These are phyloP conservation scores for Silybum marianum DNA, from an alignment of 129 eudicot species.

Conservation along the genomic window DNA sequence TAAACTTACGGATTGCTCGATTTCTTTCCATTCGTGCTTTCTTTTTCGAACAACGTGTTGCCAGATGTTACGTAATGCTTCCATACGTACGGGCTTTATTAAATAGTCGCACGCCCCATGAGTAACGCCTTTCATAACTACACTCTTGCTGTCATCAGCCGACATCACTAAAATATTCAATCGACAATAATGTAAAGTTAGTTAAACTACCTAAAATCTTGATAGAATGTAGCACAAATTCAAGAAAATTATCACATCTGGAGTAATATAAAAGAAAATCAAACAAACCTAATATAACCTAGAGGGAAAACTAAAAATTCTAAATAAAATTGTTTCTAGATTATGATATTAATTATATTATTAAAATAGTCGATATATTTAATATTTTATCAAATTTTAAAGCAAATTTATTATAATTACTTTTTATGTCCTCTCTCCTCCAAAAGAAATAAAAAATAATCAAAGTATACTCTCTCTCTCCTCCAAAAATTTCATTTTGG, in stretches of 20 bases:
- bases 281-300: background rate
- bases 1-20: slow-evolving; percentile 65
- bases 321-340: background rate
- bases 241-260: background rate
- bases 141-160: slow-evolving; percentile 78
- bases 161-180: slow-evolving; percentile 72
- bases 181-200: background rate
- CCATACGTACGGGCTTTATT: slow-evolving; percentile 82
- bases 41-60: slow-evolving; percentile 86
- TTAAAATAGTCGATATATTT: background rate
- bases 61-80: slow-evolving; percentile 95
- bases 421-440: background rate
- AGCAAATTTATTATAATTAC: background rate
- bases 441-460: background rate
- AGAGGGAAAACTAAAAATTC: background rate
- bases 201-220: background rate
- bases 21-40: slow-evolving; percentile 64
- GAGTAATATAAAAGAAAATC: background rate
- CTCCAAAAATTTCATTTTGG: background rate
- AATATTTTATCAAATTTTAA: background rate
- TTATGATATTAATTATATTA: background rate
- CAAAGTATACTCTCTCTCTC: background rate
- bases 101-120: slow-evolving; percentile 95
- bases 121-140: slow-evolving; percentile 89
- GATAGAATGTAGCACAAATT: background rate